These are phyloP conservation scores for Myxozyma mucilagina DNA, from an alignment of 805 yeast genomes.

Conservation along the genomic window DNA sequence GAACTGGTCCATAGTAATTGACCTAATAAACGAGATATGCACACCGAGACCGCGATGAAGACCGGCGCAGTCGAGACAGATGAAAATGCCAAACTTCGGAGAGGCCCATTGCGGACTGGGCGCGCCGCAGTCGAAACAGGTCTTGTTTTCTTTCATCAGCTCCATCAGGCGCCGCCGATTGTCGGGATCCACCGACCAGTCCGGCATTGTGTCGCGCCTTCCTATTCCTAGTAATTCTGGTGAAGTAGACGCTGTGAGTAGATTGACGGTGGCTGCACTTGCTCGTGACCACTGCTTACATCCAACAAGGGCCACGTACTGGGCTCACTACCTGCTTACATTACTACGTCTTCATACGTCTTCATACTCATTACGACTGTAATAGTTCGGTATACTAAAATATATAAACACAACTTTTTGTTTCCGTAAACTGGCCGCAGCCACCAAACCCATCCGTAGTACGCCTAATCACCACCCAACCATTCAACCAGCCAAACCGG, in stretches of 20 bases:
- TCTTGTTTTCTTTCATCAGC: constrained; percentile 81
- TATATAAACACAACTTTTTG: too few species aligned
- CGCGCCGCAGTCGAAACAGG: constrained; percentile 90
- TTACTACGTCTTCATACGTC: too few species aligned
- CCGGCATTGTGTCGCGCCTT: constrained; percentile 45
- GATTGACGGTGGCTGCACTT: background rate
- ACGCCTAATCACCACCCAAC: too few species aligned
- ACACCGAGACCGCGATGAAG: constrained; percentile 91
- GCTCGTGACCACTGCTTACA: too few species aligned
- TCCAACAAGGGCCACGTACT: too few species aligned
- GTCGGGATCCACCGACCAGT: constrained; percentile 93
- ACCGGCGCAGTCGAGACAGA: constrained; percentile 98
- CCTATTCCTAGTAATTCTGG: too few species aligned
- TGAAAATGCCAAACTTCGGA: constrained; percentile 95
- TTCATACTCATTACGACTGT: too few species aligned
- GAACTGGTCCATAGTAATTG: constrained; percentile 98
- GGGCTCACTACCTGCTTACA: too few species aligned
- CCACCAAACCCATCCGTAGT: too few species aligned
- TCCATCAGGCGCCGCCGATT: constrained; percentile 64
- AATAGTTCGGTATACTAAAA: too few species aligned
- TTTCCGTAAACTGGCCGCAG: too few species aligned
- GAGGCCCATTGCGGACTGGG: constrained; percentile 99
- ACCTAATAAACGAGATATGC: constrained; percentile 92
- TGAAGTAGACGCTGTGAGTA: background rate
- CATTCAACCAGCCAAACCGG: too few species aligned